Percentiles rank a stretch among this genome's conserved stretches.
These are phyloP conservation scores for Xanthoconium separans DNA, from an alignment of 1,284 basidiomycete species.

Conservation along the genomic window DNA sequence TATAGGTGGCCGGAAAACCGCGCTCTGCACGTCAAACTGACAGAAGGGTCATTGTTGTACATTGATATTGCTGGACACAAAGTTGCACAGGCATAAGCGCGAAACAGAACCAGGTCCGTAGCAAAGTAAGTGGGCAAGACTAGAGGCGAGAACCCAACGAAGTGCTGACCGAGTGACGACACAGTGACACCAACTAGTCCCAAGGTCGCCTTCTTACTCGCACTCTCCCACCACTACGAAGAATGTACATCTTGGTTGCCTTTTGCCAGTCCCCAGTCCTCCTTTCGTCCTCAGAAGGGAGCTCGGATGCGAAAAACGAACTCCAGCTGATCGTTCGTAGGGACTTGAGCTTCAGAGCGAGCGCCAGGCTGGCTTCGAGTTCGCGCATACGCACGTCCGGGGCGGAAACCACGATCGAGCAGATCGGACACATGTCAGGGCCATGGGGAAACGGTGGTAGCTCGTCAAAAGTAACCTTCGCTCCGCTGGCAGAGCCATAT, in stretches of 20 bases:
- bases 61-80: not conserved
- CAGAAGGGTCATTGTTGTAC: not conserved
- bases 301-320: constrained; percentile 43
- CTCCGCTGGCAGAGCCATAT: not conserved
- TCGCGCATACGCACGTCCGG: constrained; percentile 40
- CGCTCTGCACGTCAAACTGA: not conserved
- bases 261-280: constrained; percentile 24
- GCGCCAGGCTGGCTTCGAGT: constrained; percentile 42
- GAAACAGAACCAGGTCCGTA: not conserved
- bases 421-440: constrained; percentile 31
- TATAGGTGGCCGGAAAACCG: not conserved
- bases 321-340: constrained; percentile 52
- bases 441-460: constrained; percentile 31
- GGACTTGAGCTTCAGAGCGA: constrained; percentile 44
- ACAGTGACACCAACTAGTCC: constrained; percentile 15
- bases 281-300: constrained; percentile 9
- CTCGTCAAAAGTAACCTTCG: constrained; percentile 10
- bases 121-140: not conserved
- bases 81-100: not conserved
- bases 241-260: constrained; percentile 38
- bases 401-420: constrained; percentile 21
- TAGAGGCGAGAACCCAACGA: not conserved
- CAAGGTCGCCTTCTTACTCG: constrained; percentile 43
- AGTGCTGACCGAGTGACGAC: not conserved
- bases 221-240: constrained; percentile 38